A percentile compares a stretch with the other conserved stretches of the same genome.
phyloP scores from a whole-genome alignment of 768 basidiomycete genomes.

The Agrocybe praecox region DNA sequence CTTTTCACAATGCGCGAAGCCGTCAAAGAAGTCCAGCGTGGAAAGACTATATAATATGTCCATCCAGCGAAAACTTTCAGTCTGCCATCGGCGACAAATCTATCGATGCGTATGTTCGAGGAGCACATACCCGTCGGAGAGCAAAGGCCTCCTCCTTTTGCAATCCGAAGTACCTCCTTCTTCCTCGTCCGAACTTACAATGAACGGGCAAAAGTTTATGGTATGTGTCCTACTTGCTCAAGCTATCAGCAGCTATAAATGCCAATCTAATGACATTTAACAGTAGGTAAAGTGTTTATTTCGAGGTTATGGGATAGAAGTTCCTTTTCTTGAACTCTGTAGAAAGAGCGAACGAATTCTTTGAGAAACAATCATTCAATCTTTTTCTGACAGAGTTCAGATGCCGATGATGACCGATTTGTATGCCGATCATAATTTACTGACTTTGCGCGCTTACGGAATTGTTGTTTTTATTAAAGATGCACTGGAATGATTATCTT shows the following conservation, averaged over 20 bases:
- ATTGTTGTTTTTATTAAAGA: constrained; percentile 8
- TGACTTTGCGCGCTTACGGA: too few relatives aligned
- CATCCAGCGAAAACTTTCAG: constrained; percentile 5
- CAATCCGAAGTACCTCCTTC: constrained; percentile 17
- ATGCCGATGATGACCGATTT: constrained; percentile 52
- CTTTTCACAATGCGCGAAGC: constrained; percentile 22
- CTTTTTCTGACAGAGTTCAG: constrained; percentile 53
- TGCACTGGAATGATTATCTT: constrained; percentile 40
- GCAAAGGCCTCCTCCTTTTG: too few relatives aligned
- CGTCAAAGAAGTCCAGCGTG: constrained; percentile 21
- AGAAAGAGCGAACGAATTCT: constrained; percentile 47
- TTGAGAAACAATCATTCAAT: constrained; percentile 55
- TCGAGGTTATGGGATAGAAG: constrained; percentile 42
- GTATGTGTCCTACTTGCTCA: constrained; percentile 11
- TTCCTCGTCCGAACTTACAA: constrained; percentile 31
- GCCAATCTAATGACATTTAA: constrained; percentile 50
- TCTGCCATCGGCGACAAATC: constrained; percentile 20
- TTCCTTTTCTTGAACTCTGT: constrained; percentile 23
- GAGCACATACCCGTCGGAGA: too few relatives aligned
- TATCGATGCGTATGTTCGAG: constrained; percentile 22
- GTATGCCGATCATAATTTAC: constrained; percentile 25
- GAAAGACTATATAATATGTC: constrained; percentile 23
- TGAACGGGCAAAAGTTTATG: constrained; percentile 33
- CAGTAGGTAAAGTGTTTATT: constrained; percentile 53
- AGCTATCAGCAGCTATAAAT: not conserved